Evolutionary conservation across 2,329 filamentous ascomycete genomes (phyloP).

Genomic region (Beauveria australis): DNA sequence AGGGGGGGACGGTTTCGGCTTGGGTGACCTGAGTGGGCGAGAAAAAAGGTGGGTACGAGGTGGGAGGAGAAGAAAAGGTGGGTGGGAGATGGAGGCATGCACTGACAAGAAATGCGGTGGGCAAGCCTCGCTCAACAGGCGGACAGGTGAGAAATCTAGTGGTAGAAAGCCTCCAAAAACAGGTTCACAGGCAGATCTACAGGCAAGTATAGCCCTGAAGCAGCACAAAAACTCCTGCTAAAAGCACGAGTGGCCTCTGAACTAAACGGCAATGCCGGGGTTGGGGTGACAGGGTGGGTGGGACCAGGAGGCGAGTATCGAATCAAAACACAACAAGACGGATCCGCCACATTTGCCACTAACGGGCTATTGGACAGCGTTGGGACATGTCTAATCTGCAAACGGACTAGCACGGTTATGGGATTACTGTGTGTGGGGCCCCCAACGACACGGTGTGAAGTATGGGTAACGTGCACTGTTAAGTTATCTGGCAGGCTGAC

Average conservation of each 20-base stretch:
- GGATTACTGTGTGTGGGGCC: background rate
- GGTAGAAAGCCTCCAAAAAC: background rate
- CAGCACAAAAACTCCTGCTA: background rate
- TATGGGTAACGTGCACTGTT: background rate
- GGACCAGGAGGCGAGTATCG: background rate
- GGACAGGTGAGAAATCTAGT: background rate
- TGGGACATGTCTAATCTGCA: background rate
- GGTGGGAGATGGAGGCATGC: conserved; percentile 9
- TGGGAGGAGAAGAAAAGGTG: background rate
- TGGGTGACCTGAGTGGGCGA: background rate
- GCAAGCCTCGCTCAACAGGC: background rate
- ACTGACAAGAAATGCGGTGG: conserved; percentile 10
- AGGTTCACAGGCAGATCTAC: background rate
- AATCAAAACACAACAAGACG: background rate
- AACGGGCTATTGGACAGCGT: background rate
- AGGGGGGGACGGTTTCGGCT: conserved; percentile 6
- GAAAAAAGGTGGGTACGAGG: background rate
- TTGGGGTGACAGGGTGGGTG: conserved; percentile 1
- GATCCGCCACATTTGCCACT: conserved; percentile 5
- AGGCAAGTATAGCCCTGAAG: background rate
- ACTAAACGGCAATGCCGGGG: background rate
- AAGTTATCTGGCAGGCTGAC: background rate
- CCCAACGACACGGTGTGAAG: background rate
- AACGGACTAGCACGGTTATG: background rate
- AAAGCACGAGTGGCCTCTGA: no score